Evolutionary conservation across 1,284 basidiomycete species (phyloP).

Genomic region (Cutaneotrichosporon cavernicola): DNA sequence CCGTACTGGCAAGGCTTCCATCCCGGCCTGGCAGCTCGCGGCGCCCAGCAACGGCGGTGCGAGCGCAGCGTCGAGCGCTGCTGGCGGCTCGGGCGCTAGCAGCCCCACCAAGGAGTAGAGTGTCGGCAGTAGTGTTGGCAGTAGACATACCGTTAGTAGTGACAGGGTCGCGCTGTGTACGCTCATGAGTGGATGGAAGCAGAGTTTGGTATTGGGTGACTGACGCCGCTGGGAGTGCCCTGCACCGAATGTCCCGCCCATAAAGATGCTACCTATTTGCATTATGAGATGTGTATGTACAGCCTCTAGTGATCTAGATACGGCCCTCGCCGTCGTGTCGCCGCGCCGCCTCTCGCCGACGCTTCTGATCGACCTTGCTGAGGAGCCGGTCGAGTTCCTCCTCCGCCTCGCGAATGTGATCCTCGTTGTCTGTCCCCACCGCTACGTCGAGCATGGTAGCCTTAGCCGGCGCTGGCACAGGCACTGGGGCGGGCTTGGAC

Average conservation of each 20-base stretch:
- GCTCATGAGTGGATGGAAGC: not conserved
- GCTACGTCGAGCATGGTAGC: constrained; percentile 10
- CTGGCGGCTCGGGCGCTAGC: constrained; percentile 19
- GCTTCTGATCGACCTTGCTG: not conserved
- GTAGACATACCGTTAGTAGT: not conserved
- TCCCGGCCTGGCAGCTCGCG: constrained; percentile 80
- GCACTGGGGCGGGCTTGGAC: constrained; percentile 14
- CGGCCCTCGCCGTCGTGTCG: not conserved
- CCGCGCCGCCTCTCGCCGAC: not conserved
- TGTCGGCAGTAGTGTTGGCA: not conserved
- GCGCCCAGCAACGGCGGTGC: constrained; percentile 42
- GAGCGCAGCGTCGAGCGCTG: constrained; percentile 13
- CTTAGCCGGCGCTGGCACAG: constrained; percentile 11
- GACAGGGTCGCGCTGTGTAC: too few relatives aligned
- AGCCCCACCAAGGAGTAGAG: constrained; percentile 25
- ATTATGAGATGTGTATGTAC: not conserved
- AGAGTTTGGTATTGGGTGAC: not conserved
- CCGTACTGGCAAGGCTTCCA: constrained; percentile 60
- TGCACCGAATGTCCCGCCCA: too few relatives aligned
- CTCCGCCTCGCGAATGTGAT: constrained; percentile 12
- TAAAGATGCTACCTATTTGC: not conserved
- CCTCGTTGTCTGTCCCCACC: constrained; percentile 4
- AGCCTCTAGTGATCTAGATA: not conserved
- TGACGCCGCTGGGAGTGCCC: not conserved
- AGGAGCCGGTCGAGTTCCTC: constrained; percentile 5